These are phyloP conservation scores for Alternaria sp. DNA, from an alignment of 2,329 filamentous ascomycete genomes.

Conservation along the genomic window DNA sequence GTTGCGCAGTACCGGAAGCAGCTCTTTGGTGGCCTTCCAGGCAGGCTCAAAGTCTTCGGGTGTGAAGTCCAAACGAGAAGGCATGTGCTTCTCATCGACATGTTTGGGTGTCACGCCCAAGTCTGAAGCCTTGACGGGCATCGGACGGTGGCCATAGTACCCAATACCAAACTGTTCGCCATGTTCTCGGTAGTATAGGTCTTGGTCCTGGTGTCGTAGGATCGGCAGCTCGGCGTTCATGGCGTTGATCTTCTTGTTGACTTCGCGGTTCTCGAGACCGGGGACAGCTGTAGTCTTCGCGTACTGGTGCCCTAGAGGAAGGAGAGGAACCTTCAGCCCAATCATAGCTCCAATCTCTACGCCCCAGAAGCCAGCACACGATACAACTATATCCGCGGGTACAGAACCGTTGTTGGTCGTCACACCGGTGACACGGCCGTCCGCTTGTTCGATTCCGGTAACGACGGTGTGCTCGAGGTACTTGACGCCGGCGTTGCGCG, in stretches of 20 bases:
- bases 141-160: conserved; percentile 68
- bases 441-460: conserved; percentile 60
- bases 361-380: conserved; percentile 71
- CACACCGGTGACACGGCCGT: conserved; percentile 63
- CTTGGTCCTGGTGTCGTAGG: conserved; percentile 67
- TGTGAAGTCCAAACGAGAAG: conserved; percentile 67
- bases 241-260: conserved; percentile 53
- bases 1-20: conserved; percentile 61
- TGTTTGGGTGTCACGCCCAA: conserved; percentile 61
- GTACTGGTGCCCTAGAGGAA: conserved; percentile 69
- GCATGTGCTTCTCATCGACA: conserved; percentile 67
- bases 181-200: conserved; percentile 70
- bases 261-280: conserved; percentile 50
- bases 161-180: conserved; percentile 68
- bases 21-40: conserved; percentile 62
- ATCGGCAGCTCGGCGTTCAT: conserved; percentile 62
- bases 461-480: conserved; percentile 65
- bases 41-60: conserved; percentile 65
- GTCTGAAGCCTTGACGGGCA: conserved; percentile 63
- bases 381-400: conserved; percentile 66
- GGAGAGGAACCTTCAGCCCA: conserved; percentile 62
- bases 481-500: conserved; percentile 62
- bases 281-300: conserved; percentile 65
- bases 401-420: conserved; percentile 57
- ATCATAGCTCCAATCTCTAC: conserved; percentile 69